Evolutionary conservation across 2,329 filamentous ascomycete genomes (phyloP).

Genomic region (Arthrobotrys musiformis): DNA sequence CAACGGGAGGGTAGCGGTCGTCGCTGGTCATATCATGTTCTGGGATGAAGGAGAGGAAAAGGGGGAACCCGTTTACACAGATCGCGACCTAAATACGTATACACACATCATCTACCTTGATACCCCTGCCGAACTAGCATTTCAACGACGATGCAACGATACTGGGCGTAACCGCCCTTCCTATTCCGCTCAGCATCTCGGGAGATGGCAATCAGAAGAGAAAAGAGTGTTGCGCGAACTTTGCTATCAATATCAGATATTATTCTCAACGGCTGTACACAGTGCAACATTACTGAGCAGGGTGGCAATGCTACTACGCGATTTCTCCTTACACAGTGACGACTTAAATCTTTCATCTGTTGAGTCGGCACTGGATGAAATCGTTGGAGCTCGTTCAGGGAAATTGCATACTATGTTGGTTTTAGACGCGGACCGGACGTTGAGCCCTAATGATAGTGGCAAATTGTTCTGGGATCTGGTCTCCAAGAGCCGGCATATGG

Average conservation of each 20-base stretch:
- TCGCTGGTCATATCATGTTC: conserved; percentile 70
- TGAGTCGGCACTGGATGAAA: conserved; percentile 61
- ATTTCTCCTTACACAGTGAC: conserved; percentile 64
- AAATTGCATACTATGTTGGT: conserved; percentile 66
- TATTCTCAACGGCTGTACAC: conserved; percentile 63
- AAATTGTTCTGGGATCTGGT: conserved; percentile 66
- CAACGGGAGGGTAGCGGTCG: conserved; percentile 64
- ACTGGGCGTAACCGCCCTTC: conserved; percentile 61
- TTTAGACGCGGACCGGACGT: conserved; percentile 70
- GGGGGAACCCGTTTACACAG: conserved; percentile 60
- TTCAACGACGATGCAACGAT: conserved; percentile 63
- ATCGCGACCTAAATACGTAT: conserved; percentile 65
- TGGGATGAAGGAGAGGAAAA: conserved; percentile 63
- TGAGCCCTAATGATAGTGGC: conserved; percentile 67
- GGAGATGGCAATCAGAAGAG: conserved; percentile 67
- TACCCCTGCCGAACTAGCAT: conserved; percentile 62
- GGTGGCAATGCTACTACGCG: conserved; percentile 60
- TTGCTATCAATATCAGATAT: conserved; percentile 65
- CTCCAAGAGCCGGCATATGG: conserved; percentile 5
- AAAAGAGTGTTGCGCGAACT: conserved; percentile 63
- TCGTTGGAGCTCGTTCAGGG: conserved; percentile 57
- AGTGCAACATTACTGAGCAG: conserved; percentile 37
- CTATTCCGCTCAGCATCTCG: conserved; percentile 63
- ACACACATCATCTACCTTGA: conserved; percentile 72
- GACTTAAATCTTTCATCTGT: conserved; percentile 62